Base-by-base conservation (phyloP, 148 eudicot species). In the Amaranthus palmeri region DNA sequence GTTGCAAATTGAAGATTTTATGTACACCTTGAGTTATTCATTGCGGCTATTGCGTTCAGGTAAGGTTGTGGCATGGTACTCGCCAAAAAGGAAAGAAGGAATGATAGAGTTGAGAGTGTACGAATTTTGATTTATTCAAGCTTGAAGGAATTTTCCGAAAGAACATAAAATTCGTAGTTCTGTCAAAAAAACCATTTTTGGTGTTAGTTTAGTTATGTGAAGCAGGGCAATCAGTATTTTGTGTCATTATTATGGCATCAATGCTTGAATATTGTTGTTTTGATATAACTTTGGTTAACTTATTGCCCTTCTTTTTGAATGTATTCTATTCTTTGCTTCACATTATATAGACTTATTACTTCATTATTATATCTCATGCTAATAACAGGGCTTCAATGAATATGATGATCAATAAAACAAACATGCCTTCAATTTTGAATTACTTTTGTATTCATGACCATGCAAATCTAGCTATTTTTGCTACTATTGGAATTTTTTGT, bases 41-140 rank as follows among this genome's bases (percentile, higher is more conserved):
- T 54, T 89, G 67, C 83, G 85, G 68, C 77, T 80, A 18, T 79
- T 92, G 11, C 66, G 54, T 0, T 89, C 92, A 12, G 96, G 97
- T 66, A 92, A 89, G 76, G 92, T 92, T 61, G 89, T 86, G 11
- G 97, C 92, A 52, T 88, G 96, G 96, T 92, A 86, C 75, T 92
- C 96, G 17, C 92, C 96, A 0, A 89, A 86, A 72, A 83, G 92
- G 73, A 88, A 88, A 61, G 89, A 92, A 69, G 92, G 84, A 15
- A 92, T 89, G 97, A 72, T 92, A 52, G 92, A 90, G 81, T 64
- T 92, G 76, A 91, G 95, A 15, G 51, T 87, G 5, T 86, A 81
- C 58, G 97, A 92, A 67, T 89, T 86, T 76, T 90, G 69, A 74
- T 44, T 40, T 10, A 10, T 44, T 40, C 14, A 7, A 8, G 5